phyloP scores from a whole-genome alignment of 768 basidiomycete genomes.

The Termitomyces sp. region DNA sequence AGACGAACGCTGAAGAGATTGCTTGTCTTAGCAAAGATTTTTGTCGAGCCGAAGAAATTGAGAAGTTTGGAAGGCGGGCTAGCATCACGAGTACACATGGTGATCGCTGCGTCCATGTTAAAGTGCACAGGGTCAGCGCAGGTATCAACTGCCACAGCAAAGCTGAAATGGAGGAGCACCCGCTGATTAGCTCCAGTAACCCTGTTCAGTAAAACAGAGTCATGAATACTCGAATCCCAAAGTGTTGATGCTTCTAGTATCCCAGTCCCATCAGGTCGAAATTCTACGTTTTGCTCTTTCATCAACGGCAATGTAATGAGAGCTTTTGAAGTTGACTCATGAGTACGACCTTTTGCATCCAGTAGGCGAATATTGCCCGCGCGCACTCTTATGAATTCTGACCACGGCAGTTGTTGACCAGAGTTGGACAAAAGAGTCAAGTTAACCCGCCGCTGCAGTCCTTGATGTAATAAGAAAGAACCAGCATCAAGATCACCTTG shows the following conservation, averaged over 20 bases:
- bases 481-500: slow-evolving; percentile 75
- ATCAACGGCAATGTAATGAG: slow-evolving; percentile 70
- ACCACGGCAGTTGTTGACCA: slow-evolving; percentile 87
- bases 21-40: slow-evolving; percentile 72
- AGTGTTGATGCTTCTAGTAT: slow-evolving; percentile 61
- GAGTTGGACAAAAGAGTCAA: slow-evolving; percentile 83
- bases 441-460: slow-evolving; percentile 79
- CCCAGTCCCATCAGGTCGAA: slow-evolving; percentile 82
- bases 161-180: slow-evolving; percentile 72
- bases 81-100: slow-evolving; percentile 81
- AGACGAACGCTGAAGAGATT: slow-evolving; percentile 81
- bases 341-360: slow-evolving; percentile 76
- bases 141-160: slow-evolving; percentile 76
- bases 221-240: slow-evolving; percentile 94
- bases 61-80: slow-evolving; percentile 75
- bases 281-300: slow-evolving; percentile 68
- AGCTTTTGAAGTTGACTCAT: slow-evolving; percentile 69
- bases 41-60: slow-evolving; percentile 72
- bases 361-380: slow-evolving; percentile 82
- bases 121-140: slow-evolving; percentile 88
- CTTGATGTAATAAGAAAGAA: slow-evolving; percentile 87
- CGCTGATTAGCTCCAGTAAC: slow-evolving; percentile 77
- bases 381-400: slow-evolving; percentile 66
- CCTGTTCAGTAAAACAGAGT: slow-evolving; percentile 79
- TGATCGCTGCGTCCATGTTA: slow-evolving; percentile 78